Evolutionary conservation across 176 grass and related monocot genomes (phyloP), one percentile per base, ranked within the genome.

Genomic region (Oryza meyeriana): DNA sequence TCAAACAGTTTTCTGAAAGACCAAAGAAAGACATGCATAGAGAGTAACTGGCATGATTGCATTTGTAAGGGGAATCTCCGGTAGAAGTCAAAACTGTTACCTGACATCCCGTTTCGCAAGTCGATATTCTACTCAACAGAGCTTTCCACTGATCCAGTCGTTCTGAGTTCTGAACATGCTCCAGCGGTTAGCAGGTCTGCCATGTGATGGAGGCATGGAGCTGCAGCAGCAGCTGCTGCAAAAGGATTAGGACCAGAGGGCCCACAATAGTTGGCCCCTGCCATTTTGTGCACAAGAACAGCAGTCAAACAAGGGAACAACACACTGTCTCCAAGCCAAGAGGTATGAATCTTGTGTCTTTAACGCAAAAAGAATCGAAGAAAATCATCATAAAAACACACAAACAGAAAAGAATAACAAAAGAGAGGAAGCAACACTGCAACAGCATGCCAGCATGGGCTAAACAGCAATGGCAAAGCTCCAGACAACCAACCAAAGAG

Each of bases 51-150:
- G 33, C 69, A 66, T 39, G n/a, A n/a, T n/a, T n/a, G n/a, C n/a
- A n/a, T n/a, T n/a, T n/a, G 26, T 11, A 26, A 74, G 34, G 5
- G 13, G 6, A 78, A 74, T 61, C 42, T 18, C 38, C 16, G 9
- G 66, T 72, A 78, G 61, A 85, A 71, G 78, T 89, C 83, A 86
- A 45, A 86, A 86, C 35, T 64, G 68, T 78, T 65, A 83, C 38
- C 36, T 66, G 83, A 72, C 83, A 77, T 57, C 72, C 70, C 72
- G 34, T 57, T 86, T 85, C 83, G 66, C 71, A 75, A 48, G 28
- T 89, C 67, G 20, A 77, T 81, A 85, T 81, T 80, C 76, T 74
- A 41, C 61, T 71, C 57, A 62, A 10, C 48, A 81, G 40, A 55
- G 71, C 55, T 81, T 40, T 85, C 81, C 47, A 45, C 72, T 77